Conservation (phyloP, 768 basidiomycete species). For the Auriscalpium vulgare region DNA sequence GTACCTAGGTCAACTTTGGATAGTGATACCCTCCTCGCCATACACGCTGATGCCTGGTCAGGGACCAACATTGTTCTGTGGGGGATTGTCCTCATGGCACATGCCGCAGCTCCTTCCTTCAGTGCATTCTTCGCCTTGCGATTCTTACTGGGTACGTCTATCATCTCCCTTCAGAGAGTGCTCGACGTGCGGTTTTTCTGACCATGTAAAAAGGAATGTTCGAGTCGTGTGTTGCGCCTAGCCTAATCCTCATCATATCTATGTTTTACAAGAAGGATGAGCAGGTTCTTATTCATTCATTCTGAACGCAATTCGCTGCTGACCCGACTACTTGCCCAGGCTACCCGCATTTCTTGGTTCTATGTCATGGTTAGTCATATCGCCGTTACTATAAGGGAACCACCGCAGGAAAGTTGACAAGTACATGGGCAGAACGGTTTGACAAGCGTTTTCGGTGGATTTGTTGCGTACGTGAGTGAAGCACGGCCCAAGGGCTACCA, state of each 20-base stretch:
- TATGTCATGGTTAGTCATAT: conserved; percentile 46
- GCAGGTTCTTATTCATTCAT: conserved; percentile 28
- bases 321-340: conserved; percentile 23
- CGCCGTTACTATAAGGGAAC: background rate
- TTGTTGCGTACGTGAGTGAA: conserved; percentile 47
- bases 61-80: conserved; percentile 53
- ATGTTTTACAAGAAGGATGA: conserved; percentile 69
- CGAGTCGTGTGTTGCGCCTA: conserved; percentile 58
- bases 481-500: background rate
- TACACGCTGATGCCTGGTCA: conserved; percentile 8
- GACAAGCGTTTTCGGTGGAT: conserved; percentile 53
- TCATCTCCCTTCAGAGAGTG: background rate
- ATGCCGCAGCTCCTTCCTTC: conserved; percentile 48
- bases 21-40: background rate
- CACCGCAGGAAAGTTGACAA: background rate
- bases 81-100: conserved; percentile 53
- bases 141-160: conserved; percentile 43
- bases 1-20: conserved; percentile 40
- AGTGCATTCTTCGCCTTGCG: conserved; percentile 56
- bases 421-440: conserved; percentile 39
- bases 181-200: background rate
- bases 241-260: conserved; percentile 51
- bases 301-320: background rate
- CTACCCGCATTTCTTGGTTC: conserved; percentile 53
- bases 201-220: conserved; percentile 43